These are phyloP conservation scores for Metschnikowia anglica DNA, from an alignment of 805 yeast species.

Conservation along the genomic window DNA sequence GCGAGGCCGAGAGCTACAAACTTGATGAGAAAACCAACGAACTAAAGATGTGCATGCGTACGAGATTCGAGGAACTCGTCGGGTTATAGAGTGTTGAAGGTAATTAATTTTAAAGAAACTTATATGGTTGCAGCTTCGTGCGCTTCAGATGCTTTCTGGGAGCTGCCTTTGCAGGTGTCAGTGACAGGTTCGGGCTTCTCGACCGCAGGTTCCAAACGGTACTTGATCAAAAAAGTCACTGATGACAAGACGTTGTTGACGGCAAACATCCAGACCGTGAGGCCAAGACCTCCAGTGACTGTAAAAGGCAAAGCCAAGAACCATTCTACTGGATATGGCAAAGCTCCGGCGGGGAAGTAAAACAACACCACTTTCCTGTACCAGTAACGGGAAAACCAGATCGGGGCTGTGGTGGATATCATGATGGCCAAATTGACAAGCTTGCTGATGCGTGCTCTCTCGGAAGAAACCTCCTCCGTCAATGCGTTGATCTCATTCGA, in stretches of 20 bases:
- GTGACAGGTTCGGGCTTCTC: slow-evolving; percentile 14
- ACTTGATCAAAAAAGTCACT: slow-evolving; percentile 17
- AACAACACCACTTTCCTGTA: slow-evolving; percentile 56
- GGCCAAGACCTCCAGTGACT: slow-evolving; percentile 61
- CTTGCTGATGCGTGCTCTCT: slow-evolving; percentile 35
- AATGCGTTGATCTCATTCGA: slow-evolving; percentile 49
- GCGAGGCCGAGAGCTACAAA: slow-evolving; percentile 12
- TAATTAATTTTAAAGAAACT: background rate
- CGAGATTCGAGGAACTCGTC: slow-evolving; percentile 16
- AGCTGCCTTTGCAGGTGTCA: background rate
- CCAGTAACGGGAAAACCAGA: slow-evolving; percentile 49
- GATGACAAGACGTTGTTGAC: slow-evolving; percentile 30
- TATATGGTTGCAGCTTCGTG: background rate
- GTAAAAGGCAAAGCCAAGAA: slow-evolving; percentile 62
- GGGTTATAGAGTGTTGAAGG: background rate
- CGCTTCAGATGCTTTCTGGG: background rate
- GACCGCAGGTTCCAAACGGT: slow-evolving; percentile 20
- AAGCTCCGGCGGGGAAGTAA: slow-evolving; percentile 54
- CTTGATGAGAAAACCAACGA: slow-evolving; percentile 13
- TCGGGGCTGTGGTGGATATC: slow-evolving; percentile 45
- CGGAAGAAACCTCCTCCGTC: slow-evolving; percentile 37
- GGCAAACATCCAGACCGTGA: slow-evolving; percentile 55
- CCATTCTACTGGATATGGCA: slow-evolving; percentile 59
- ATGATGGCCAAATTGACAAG: slow-evolving; percentile 35
- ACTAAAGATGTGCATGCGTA: slow-evolving; percentile 13